These are phyloP conservation scores for Heliocybe sulcata DNA, from an alignment of 1,284 basidiomycete genomes.

Conservation along the genomic window DNA sequence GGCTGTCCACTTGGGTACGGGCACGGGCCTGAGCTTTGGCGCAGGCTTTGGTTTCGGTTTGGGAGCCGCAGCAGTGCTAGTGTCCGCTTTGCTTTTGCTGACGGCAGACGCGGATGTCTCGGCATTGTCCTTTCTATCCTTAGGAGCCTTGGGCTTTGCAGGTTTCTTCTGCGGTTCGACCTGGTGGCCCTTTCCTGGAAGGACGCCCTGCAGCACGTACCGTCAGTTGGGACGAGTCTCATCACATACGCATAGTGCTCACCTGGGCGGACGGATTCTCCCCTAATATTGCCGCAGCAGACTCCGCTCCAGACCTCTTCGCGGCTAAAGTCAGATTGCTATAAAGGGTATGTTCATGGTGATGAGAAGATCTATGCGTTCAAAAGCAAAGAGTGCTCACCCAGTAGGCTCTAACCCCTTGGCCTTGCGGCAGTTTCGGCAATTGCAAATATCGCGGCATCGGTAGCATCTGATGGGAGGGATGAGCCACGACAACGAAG, in stretches of 20 bases:
- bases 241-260: conserved; percentile 9
- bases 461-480: conserved; percentile 49
- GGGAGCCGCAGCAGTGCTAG: conserved; percentile 10
- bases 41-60: conserved; percentile 15
- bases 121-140: conserved; percentile 10
- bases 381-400: conserved; percentile 25
- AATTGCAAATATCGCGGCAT: conserved; percentile 61
- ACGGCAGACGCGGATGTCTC: neutral
- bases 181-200: conserved; percentile 19
- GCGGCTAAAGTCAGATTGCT: conserved; percentile 30
- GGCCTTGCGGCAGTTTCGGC: conserved; percentile 52
- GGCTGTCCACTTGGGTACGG: conserved; percentile 36
- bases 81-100: conserved; percentile 8
- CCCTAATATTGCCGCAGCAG: conserved; percentile 31
- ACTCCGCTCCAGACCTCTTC: conserved; percentile 25
- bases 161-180: conserved; percentile 10
- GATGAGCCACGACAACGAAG: neutral
- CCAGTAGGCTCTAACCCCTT: conserved; percentile 52
- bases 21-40: conserved; percentile 18
- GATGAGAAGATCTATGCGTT: neutral
- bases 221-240: neutral
- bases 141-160: conserved; percentile 4
- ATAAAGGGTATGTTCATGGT: conserved; percentile 4
- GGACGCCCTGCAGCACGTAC: conserved; percentile 14
- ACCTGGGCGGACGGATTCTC: conserved; percentile 26